Evolutionary conservation across 768 basidiomycete genomes (phyloP).

Genomic region (Leccinum boreale): DNA sequence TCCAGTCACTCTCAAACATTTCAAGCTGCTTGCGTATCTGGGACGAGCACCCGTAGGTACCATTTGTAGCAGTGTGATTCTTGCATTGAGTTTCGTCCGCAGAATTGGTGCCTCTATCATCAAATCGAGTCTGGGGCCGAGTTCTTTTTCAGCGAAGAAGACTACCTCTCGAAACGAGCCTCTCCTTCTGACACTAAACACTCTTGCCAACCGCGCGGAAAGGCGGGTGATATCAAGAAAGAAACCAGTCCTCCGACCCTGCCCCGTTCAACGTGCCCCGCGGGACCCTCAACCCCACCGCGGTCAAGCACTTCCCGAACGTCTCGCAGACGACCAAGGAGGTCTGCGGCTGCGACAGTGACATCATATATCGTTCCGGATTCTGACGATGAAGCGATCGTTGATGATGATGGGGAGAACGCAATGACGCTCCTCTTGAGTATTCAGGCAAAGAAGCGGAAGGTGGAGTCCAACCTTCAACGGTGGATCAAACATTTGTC

Average conservation of each 20-base stretch:
- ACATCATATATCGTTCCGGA: constrained; percentile 65
- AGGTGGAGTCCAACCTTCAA: constrained; percentile 47
- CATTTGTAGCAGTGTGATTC: background rate
- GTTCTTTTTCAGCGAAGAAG: constrained; percentile 68
- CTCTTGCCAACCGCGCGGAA: constrained; percentile 23
- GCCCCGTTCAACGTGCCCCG: constrained; percentile 21
- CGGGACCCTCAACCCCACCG: constrained; percentile 11
- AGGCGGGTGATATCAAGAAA: constrained; percentile 37
- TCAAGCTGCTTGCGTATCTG: constrained; percentile 67
- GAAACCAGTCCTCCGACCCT: constrained; percentile 36
- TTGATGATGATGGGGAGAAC: constrained; percentile 36
- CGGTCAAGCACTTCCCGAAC: constrained; percentile 19
- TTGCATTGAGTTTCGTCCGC: background rate
- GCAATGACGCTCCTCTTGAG: constrained; percentile 29
- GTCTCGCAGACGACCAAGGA: constrained; percentile 55
- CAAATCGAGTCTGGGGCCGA: constrained; percentile 64
- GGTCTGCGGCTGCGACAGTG: constrained; percentile 48
- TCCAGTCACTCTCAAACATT: constrained; percentile 74
- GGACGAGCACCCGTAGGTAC: constrained; percentile 58
- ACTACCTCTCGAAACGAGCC: constrained; percentile 49
- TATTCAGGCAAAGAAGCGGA: constrained; percentile 35
- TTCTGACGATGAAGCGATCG: constrained; percentile 65
- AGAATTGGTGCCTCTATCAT: constrained; percentile 55
- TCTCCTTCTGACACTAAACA: constrained; percentile 23
- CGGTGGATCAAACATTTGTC: constrained; percentile 68